These are phyloP conservation scores for Petunia hybrid DNA, from an alignment of 305 asterid genomes.

Conservation along the genomic window DNA sequence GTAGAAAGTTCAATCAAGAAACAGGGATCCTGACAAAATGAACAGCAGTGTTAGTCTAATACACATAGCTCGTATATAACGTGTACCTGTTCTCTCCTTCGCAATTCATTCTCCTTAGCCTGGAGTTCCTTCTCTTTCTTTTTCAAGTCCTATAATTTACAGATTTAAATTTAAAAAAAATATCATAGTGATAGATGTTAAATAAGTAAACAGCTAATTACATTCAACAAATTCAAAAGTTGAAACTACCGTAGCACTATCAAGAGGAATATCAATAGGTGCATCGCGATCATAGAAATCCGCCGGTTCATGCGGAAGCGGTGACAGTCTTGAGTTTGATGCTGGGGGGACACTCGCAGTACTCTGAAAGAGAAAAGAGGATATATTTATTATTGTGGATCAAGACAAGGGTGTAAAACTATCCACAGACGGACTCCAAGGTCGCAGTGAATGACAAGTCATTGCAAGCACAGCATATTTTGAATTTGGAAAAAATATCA, in stretches of 20 bases:
- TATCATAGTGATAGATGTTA: not conserved
- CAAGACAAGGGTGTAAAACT: not conserved
- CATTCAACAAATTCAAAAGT: constrained; percentile 26
- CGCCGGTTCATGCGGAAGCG: constrained; percentile 94
- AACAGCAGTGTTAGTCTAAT: not conserved
- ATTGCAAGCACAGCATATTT: not conserved
- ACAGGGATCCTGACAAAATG: not conserved
- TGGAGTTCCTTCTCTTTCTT: constrained; percentile 81
- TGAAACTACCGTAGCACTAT: constrained; percentile 62
- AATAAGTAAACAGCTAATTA: not conserved
- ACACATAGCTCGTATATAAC: constrained; percentile 5
- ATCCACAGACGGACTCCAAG: not conserved
- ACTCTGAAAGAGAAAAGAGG: constrained; percentile 43
- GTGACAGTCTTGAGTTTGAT: constrained; percentile 80
- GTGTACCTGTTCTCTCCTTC: constrained; percentile 83
- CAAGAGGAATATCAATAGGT: constrained; percentile 79
- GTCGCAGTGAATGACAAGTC: not conserved
- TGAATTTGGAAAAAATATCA: not conserved
- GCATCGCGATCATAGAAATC: constrained; percentile 87
- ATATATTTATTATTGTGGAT: not conserved
- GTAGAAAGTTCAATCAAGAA: not conserved
- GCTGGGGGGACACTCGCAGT: constrained; percentile 74
- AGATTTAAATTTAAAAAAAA: constrained; percentile 33
- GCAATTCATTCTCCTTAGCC: constrained; percentile 86
- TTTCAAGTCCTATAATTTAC: constrained; percentile 60